Conservation (phyloP, 2,329 filamentous ascomycete species). For the Penicillium psychrosexuale region DNA sequence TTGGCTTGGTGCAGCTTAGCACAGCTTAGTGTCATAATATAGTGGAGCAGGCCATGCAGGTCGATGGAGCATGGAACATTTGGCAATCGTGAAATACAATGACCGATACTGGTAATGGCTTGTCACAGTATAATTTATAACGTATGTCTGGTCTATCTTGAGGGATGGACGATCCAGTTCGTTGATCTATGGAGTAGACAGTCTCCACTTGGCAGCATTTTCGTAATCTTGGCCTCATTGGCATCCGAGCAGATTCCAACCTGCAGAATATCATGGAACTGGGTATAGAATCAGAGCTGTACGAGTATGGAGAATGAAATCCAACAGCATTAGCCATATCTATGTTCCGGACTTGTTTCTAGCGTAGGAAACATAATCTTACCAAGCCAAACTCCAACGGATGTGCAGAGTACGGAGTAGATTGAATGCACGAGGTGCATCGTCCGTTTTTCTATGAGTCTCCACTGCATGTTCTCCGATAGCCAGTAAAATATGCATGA, state of each 20-base stretch:
- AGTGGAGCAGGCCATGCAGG: conserved; percentile 7
- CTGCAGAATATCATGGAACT: not conserved
- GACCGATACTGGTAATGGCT: conserved; percentile 1
- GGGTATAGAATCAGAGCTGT: not conserved
- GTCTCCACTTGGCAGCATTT: not conserved
- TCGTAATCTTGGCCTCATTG: not conserved
- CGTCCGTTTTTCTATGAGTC: not conserved
- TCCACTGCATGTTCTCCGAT: conserved; percentile 1
- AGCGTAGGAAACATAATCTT: not conserved
- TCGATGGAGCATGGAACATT: conserved; percentile 3
- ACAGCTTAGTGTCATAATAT: not conserved
- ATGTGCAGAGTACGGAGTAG: not conserved
- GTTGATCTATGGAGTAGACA: not conserved
- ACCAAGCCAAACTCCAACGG: not conserved
- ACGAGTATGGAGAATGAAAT: not conserved
- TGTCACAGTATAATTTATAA: not conserved
- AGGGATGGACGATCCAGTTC: conserved; percentile 13
- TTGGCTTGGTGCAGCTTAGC: not conserved
- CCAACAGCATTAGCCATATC: not conserved
- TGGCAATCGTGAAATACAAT: conserved; percentile 9
- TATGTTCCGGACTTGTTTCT: not conserved
- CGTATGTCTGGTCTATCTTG: not conserved
- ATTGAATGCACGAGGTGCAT: not conserved
- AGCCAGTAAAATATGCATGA: conserved; percentile 9
- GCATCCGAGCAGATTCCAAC: not conserved